Percentiles rank a stretch among this genome's conserved stretches.
Evolutionary conservation across 1,284 basidiomycete species (phyloP).

Genomic region (Fomes fomentarius): DNA sequence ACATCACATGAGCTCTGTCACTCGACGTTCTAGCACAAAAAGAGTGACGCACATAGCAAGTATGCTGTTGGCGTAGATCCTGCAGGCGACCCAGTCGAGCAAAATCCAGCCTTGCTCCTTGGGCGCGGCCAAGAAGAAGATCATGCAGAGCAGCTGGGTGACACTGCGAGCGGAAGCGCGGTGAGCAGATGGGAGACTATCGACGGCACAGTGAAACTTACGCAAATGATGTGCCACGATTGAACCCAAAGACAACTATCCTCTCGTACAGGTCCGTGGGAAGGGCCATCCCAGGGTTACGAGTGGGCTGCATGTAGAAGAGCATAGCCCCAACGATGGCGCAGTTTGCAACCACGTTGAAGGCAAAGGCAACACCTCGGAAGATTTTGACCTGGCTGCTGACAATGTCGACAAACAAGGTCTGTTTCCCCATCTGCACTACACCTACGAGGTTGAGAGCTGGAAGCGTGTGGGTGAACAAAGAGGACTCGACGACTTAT

Average conservation of each 20-base stretch:
- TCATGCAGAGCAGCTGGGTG: conserved; percentile 27
- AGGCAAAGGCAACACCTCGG: conserved; percentile 24
- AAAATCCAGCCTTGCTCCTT: conserved; percentile 38
- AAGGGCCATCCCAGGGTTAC: conserved; percentile 30
- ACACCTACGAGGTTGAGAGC: conserved; percentile 33
- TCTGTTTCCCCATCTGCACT: conserved; percentile 8
- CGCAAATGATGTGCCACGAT: conserved; percentile 37
- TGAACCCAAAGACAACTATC: conserved; percentile 28
- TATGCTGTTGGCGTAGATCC: conserved; percentile 33
- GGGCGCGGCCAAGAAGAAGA: conserved; percentile 34
- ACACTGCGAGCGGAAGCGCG: conserved; percentile 10
- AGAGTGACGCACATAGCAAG: conserved; percentile 27
- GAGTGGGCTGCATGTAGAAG: conserved; percentile 31
- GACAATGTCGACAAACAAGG: conserved; percentile 25
- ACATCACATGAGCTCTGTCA: no score
- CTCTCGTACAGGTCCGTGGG: conserved; percentile 22
- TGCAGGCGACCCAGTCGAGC: conserved; percentile 40
- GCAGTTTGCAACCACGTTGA: conserved; percentile 28
- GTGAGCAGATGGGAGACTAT: not conserved
- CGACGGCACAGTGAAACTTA: conserved; percentile 6
- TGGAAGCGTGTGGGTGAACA: conserved; percentile 10
- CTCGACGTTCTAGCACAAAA: no score
- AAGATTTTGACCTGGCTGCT: conserved; percentile 21
- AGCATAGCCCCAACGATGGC: conserved; percentile 33
- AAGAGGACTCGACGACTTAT: not conserved